Evolutionary conservation across 2,329 filamentous ascomycete species (phyloP), one percentile per base, ranked within the genome.

Genomic region (Nannizzia gypsea): DNA sequence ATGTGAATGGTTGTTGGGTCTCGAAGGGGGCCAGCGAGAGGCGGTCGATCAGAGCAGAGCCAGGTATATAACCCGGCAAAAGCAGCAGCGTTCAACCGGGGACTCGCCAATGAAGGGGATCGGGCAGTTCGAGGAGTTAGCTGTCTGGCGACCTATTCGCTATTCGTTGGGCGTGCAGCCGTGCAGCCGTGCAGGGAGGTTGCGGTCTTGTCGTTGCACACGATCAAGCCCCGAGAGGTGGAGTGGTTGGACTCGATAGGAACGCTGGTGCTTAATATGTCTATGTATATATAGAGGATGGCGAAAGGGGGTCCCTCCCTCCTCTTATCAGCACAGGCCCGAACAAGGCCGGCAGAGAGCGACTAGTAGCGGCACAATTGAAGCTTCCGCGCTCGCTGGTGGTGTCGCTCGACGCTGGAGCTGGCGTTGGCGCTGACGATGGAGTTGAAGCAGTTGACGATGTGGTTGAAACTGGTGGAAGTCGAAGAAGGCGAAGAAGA

Each of bases 131-230:
- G 42, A 46, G n/a, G n/a, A n/a, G n/a, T 46, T 42, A 42, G 17
- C 42, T 46, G 22, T 46, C 42, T 24, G 42, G 42, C 42, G 42
- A 46, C 42, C 17, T 22, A 31, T 52, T 31, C 24, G 48, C 48
- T 52, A 52, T 52, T 52, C 48, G 48, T 52, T 52, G 48, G 48
- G 48, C 48, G 48, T 52, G 48, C 48, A 52, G 48, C 22, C 48
- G 48, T 52, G 48, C 48, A 52, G n/a, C n/a, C n/a, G n/a, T n/a
- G n/a, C n/a, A n/a, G n/a, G 46, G 46, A 22, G 11, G 31, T 34
- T 34, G 31, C 11, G 31, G 31, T 34, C 31, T 34, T 52, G 46
- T 31, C 22, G 46, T 52, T 28, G 46, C 46, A 52, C 46, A 52
- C 46, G 46, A 52, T 52, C 46, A 52, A 52, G 46, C 46, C 31